Conservation (phyloP, 108 stramenopile genomes). For the Aureococcus anophagefferens region DNA sequence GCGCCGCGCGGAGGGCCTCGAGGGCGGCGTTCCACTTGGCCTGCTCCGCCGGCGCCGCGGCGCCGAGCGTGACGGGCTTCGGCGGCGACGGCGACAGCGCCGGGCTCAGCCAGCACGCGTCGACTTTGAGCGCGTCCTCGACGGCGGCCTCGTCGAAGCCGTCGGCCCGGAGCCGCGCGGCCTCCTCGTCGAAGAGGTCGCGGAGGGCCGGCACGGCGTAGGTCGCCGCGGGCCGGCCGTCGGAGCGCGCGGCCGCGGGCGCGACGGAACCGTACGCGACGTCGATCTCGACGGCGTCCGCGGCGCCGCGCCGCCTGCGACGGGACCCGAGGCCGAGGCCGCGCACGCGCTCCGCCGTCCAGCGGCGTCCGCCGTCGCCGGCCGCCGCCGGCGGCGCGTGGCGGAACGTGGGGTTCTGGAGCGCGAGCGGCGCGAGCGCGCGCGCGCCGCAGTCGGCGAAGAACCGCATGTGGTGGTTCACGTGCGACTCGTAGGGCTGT, state of each 20-base stretch:
- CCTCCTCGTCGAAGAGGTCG: too few relatives aligned
- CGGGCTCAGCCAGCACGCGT: too few relatives aligned
- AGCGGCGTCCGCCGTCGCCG: not conserved
- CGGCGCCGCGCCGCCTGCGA: not conserved
- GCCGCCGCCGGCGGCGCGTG: not conserved
- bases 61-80: too few relatives aligned
- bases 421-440: constrained; percentile 13
- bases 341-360: not conserved
- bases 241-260: too few relatives aligned
- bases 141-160: too few relatives aligned
- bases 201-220: too few relatives aligned
- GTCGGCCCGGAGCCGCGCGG: too few relatives aligned
- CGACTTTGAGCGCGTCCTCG: too few relatives aligned
- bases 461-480: constrained; percentile 19
- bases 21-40: too few relatives aligned
- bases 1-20: not conserved
- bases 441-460: constrained; percentile 13
- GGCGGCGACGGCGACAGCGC: too few relatives aligned
- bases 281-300: not conserved
- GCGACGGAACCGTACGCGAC: not conserved
- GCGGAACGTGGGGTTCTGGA: constrained; percentile 1
- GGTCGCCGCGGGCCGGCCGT: too few relatives aligned
- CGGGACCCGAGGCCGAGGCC: not conserved
- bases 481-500: constrained; percentile 28
- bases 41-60: too few relatives aligned